Percentiles rank a stretch among this genome's conserved stretches.
Evolutionary conservation across 2,329 filamentous ascomycete species (phyloP).

Genomic region (Pleoardoris graminearum): DNA sequence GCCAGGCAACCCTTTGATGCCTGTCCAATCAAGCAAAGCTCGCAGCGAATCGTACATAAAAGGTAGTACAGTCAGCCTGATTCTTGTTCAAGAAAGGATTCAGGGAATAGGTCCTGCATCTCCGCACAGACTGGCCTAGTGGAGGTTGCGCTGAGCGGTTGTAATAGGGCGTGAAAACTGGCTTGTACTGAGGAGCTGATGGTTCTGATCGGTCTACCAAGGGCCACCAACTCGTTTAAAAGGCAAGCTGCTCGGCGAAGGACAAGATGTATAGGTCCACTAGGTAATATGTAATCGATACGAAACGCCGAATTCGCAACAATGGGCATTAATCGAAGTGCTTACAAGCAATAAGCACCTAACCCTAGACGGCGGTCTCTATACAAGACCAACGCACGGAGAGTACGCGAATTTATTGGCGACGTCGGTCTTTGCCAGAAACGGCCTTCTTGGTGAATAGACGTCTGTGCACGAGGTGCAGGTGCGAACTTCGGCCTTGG

Average conservation of each 20-base stretch:
- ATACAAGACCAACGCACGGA: not conserved
- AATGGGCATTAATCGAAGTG: constrained; percentile 20
- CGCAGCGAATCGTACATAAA: too few species aligned
- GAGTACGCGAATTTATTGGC: not conserved
- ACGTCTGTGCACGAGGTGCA: not conserved
- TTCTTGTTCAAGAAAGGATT: not conserved
- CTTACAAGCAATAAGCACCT: constrained; percentile 40
- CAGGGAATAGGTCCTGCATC: too few species aligned
- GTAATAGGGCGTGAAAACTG: too few species aligned
- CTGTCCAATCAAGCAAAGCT: too few species aligned
- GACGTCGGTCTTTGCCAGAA: not conserved
- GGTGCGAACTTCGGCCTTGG: not conserved
- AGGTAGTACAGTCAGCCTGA: not conserved
- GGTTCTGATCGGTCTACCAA: not conserved
- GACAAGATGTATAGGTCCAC: constrained; percentile 6
- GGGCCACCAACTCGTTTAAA: not conserved
- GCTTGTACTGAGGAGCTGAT: not conserved
- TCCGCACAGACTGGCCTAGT: too few species aligned
- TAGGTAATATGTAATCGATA: constrained; percentile 13
- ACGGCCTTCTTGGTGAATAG: not conserved
- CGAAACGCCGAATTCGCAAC: constrained; percentile 33
- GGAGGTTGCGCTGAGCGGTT: not conserved
- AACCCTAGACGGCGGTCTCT: constrained; percentile 15
- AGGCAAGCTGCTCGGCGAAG: constrained; percentile 7
- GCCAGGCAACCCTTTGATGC: too few species aligned